Evolutionary conservation across 768 basidiomycete species (phyloP), one percentile per base, ranked within the genome.

Genomic region (Heimioporus sp.): DNA sequence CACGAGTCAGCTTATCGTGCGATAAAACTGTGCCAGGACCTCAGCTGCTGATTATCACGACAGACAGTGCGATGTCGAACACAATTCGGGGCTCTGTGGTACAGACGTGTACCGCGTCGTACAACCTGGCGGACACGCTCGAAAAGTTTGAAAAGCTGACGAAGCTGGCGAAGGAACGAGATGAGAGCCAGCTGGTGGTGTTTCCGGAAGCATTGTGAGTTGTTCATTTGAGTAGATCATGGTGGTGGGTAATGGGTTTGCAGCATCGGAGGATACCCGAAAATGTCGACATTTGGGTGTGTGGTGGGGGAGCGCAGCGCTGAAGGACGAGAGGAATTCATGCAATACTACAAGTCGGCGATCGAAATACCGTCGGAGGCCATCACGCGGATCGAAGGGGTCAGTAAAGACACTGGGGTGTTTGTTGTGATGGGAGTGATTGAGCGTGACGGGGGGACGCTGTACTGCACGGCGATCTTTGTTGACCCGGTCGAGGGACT

Each of bases 381-480:
- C 0, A 70, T 78, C 37, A 60, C 71, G 20, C 70, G 71, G 3
- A 72, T 86, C 13, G 81, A 81, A 54, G 57, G 61, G 8, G 72
- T 85, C 54, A 75, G 79, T 52, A 72, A 67, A 46, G 76, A 76
- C 30, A 72, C 73, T 1, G 73, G 67, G 10, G 74, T 85, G 13
- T 82, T 82, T 58, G 65, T 86, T 32, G 80, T 85, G 46, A 72
- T 81, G 24, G 84, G 84, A 1, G 73, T 83, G 15, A 76, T 86
- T 45, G 85, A 86, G 59, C 73, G 76, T 13, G 80, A 78, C 16
- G 72, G 74, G 10, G 83, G 83, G 4, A 83, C 83, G 2, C 66
- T 86, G 16, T 86, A 83, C 55, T 86, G 85, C 64, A 80, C 81
- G 0, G 78, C 65, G 10, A 69, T 83, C 17, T 84, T 83, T 62